Base-by-base conservation (phyloP, 192 early-diverging fungal genomes). In the Paraglomus occultum region DNA sequence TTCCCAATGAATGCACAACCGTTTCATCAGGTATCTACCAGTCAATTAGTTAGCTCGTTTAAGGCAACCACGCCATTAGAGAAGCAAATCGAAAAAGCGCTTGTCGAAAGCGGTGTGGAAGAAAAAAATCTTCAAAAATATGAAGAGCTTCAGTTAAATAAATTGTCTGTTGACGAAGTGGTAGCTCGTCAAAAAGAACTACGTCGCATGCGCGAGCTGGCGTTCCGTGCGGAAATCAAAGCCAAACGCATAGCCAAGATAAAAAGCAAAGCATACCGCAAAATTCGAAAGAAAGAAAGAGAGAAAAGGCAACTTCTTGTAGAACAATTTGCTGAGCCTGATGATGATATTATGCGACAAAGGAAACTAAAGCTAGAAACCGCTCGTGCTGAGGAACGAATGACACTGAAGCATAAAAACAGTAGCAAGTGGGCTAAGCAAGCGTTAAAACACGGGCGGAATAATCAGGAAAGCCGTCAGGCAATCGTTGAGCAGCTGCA, bases 401-500 rank as follows among this genome's bases (percentile, higher is more conserved):
- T 98, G 88, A 85, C 94, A 1, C 77, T 95, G 62, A 88, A 92
- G 20, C 96, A 97, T 78, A 97, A 97, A 78, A 94, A 93, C 73
- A 95, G 89, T 0, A 89, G 95, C 67, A 96, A 98, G 77, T 99
- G 97, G 97, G 95, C 96, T 22, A 92, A 91, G 69, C 84, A 90
- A 39, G 86, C 93, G 82, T 74, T 93, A 42, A 78, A 82, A 61
- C 77, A 87, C 42, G 87, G 86, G 49, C 74, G 73, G 46, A 71
- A 80, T 68, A 81, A 87, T 68, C 81, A 81, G 18, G 84, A 77
- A 50, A 84, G 90, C 5, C 92, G 91, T 20, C 80, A 91, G 75
- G 94, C 92, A 2, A 73, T 95, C 44, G 84, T 88, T 44, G 94
- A 97, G 23, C 95, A 97, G 77, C 76, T 98, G 22, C 79, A 86